A percentile compares a stretch with the other conserved stretches of the same genome.
phyloP scores from a whole-genome alignment of 176 grass and related monocot species.

The Musa beccarii region DNA sequence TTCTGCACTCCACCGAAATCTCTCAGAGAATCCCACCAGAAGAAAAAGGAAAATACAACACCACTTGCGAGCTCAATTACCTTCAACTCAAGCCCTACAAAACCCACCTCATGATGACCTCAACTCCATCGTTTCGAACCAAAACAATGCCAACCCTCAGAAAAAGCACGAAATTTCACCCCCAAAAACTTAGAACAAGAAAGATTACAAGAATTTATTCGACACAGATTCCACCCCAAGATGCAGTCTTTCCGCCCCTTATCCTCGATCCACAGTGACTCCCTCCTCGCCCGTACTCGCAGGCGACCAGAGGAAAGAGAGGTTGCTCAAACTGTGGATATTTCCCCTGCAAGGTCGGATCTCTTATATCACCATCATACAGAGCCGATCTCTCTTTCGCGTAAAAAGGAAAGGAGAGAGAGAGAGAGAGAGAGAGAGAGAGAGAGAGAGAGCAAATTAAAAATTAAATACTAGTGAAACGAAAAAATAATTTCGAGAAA shows the following conservation, averaged over 20 bases:
- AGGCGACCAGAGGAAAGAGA: not conserved
- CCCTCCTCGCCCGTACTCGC: not conserved
- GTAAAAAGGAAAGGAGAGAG: too few relatives aligned
- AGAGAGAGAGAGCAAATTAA: too few relatives aligned
- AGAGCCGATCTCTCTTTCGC: too few relatives aligned
- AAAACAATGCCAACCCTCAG: not conserved
- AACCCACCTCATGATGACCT: not conserved
- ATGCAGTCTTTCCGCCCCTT: not conserved
- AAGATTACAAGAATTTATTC: not conserved
- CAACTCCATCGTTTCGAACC: not conserved
- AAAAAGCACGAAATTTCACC: not conserved
- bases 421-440: too few relatives aligned
- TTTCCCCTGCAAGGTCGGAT: not conserved
- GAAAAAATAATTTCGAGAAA: not conserved
- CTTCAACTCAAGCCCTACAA: not conserved
- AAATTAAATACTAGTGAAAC: not conserved
- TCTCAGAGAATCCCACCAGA: not conserved
- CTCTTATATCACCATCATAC: not conserved
- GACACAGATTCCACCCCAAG: not conserved
- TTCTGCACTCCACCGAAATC: not conserved
- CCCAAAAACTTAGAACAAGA: not conserved
- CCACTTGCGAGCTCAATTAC: too few relatives aligned
- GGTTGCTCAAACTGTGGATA: not conserved
- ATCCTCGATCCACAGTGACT: not conserved
- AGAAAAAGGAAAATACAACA: not conserved